These are phyloP conservation scores for Biscogniauxia marginata DNA, from an alignment of 2,329 filamentous ascomycete genomes.

Conservation along the genomic window DNA sequence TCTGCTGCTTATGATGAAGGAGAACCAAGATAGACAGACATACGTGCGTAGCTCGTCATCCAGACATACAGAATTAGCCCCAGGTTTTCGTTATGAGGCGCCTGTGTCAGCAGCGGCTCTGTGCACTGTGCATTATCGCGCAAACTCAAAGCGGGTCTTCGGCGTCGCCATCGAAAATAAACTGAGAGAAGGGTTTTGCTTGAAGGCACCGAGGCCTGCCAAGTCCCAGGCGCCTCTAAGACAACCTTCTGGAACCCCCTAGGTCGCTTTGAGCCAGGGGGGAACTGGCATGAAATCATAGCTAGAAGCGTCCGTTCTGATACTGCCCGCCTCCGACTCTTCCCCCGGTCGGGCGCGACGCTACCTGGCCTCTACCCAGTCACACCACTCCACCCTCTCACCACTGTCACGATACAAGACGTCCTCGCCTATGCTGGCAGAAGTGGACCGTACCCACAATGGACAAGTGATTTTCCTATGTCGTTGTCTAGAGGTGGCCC, in stretches of 20 bases:
- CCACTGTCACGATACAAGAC: constrained; percentile 31
- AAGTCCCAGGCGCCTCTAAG: constrained; percentile 1
- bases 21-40: background rate
- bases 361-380: constrained; percentile 14
- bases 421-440: constrained; percentile 19
- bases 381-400: constrained; percentile 30
- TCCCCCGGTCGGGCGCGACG: constrained; percentile 21
- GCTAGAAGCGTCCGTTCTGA: constrained; percentile 6
- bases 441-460: constrained; percentile 30
- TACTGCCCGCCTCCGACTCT: constrained; percentile 4
- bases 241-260: constrained; percentile 10
- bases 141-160: constrained; percentile 7
- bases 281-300: background rate
- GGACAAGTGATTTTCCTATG: constrained; percentile 15
- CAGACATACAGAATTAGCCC: too few relatives aligned
- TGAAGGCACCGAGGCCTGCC: constrained; percentile 8
- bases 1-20: background rate
- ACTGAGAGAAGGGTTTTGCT: constrained; percentile 5
- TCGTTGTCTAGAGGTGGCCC: constrained; percentile 19
- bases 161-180: constrained; percentile 15
- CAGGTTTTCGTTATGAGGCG: background rate
- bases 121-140: background rate
- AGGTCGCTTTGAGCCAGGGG: background rate
- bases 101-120: background rate
- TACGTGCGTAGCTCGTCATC: background rate